phyloP scores from a whole-genome alignment of 257 asterid species.

The Avicennia marina region DNA sequence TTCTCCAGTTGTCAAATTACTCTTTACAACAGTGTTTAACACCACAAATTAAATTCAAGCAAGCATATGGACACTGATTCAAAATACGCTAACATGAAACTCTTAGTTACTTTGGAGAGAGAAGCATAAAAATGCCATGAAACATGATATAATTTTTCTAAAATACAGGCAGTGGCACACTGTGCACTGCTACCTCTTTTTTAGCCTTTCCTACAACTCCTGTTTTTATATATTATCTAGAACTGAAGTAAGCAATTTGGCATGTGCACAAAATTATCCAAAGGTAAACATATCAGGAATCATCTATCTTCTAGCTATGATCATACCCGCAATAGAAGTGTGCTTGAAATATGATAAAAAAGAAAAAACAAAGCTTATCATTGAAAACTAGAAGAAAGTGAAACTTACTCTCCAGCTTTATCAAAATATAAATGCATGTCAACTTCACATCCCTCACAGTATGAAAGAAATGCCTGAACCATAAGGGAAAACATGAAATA shows the following conservation, averaged over 20 bases:
- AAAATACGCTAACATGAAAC: slow-evolving; percentile 2
- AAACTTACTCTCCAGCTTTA: slow-evolving; percentile 95
- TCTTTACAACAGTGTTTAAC: slow-evolving; percentile 11
- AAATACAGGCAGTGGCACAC: neutral
- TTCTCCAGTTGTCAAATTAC: slow-evolving; percentile 22
- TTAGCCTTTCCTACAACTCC: slow-evolving; percentile 8
- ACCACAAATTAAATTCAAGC: slow-evolving; percentile 12
- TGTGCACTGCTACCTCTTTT: neutral
- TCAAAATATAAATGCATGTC: slow-evolving; percentile 83
- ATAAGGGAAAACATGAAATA: slow-evolving; percentile 12
- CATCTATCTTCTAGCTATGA: no score
- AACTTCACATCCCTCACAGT: slow-evolving; percentile 96
- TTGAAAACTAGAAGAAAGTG: slow-evolving; percentile 21
- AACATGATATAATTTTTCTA: no score
- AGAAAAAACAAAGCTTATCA: no score
- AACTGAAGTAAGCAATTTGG: neutral
- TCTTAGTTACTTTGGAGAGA: slow-evolving; percentile 4
- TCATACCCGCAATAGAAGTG: no score
- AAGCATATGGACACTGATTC: slow-evolving; percentile 16
- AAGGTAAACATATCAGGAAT: neutral
- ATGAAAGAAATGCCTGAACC: slow-evolving; percentile 89
- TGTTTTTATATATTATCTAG: neutral
- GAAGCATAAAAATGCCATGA: slow-evolving; percentile 9
- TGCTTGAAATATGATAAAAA: no score
- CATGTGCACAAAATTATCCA: slow-evolving; percentile 5